Evolutionary conservation across 1,284 basidiomycete species (phyloP), one percentile per base, ranked within the genome.

Genomic region (Rhodotorula sp.): DNA sequence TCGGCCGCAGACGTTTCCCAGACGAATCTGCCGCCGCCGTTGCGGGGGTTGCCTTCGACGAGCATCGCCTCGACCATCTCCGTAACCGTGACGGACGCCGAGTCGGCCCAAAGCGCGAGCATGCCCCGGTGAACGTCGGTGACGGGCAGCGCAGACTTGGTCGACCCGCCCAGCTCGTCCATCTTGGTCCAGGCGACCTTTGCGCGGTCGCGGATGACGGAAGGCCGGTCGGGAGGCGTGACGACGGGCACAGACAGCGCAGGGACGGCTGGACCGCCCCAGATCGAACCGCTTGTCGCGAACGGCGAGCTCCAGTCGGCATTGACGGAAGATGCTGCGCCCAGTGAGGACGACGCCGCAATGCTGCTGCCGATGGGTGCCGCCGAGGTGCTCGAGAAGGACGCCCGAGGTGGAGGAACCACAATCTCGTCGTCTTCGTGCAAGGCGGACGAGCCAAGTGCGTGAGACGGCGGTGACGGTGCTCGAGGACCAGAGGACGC

Each of bases 51-150:
- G 27, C 72, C 74, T 8, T 68, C 71, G 17, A 71, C 65, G n/a
- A 76, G 67, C 66, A 76, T 77, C 27, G 68, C 63, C 47, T 74
- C 74, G 56, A 77, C 70, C 51, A 75, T 68, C 62, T 76, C 76
- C 39, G 62, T 58, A 0, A 66, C 49, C 20, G 47, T 69, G 34
- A 76, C 67, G 48, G 57, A 67, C 47, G 32, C 51, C 13, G 32
- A 44, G 60, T 55, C 34, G 24, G 47, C 24, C 64, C 76, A 76
- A 11, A 76, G 69, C 17, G 75, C 66, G 59, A 71, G 54, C 59
- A 75, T 62, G 46, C 73, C 75, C 22, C 71, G 62, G 57, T 75
- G 73, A 24, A 77, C 68, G 53, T 75, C 74, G 58, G 70, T 68
- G 48, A 77, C 68, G 13, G 74, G 60, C 53, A 76, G 67, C 51